Base-by-base conservation (phyloP, 495 filamentous ascomycete species). In the Cudoniella acicularis region DNA sequence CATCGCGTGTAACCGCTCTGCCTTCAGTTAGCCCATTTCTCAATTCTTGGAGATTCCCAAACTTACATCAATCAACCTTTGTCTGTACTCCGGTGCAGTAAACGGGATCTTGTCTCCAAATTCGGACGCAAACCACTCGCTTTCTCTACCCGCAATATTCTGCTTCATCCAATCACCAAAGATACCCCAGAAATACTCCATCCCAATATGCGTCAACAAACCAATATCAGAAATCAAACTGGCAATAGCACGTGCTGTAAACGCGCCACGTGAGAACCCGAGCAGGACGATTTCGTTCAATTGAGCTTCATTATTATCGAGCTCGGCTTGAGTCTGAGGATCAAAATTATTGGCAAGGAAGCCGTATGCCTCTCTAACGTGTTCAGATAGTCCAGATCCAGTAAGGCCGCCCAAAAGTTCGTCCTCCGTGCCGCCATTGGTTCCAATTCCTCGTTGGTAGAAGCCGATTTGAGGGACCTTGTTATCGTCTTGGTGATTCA, bases 221-320 rank as follows among this genome's bases (percentile, higher is more conserved):
- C 87, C 87, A 1, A 89, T 69, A 45, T 80, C 73, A 3, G 71
- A 75, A 48, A 90, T 82, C 69, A 89, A 71, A 9, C 82, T 82
- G 30, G 81, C 81, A 46, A 89, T 82, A 27, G 77, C 81, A 53
- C 87, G 76, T 1, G 84, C 86, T 0, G 87, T 89, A 63, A 85
- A 91, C n/a, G 87, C 86, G 9, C 87, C 86, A 2, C 87, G 77
- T 23, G 86, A 89, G 71, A 90, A 91, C 9, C 87, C 87, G 22
- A 89, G 59, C 22, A 91, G 74, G 53, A 89, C 75, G 45, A 90
- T 88, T 60, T 90, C 85, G 64, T 90, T 87, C 10, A 83, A 81
- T 20, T 81, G 78, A 40, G 79, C 71, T 4, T 17, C 57, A 9
- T 20, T n/a, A 26, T 61, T 54, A 6, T 23, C 10, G 9, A 61